Conservation (phyloP, 2,329 filamentous ascomycete species). For the Botryotinia globosa region DNA sequence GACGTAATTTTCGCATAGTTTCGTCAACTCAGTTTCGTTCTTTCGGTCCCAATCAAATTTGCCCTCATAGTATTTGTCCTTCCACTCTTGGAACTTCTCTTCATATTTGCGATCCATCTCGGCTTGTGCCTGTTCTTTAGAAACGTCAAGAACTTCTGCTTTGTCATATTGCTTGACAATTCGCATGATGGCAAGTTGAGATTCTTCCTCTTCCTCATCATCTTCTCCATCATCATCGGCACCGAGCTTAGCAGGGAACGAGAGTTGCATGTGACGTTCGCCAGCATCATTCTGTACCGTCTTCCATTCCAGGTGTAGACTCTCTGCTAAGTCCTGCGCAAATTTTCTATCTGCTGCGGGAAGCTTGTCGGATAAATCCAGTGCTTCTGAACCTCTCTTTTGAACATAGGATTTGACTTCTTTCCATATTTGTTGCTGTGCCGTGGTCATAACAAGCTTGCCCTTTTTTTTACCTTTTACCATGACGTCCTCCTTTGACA, state of each 20-base stretch:
- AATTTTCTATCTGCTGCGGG: conserved; percentile 87
- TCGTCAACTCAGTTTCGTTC: conserved; percentile 74
- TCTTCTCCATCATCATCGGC: conserved; percentile 61
- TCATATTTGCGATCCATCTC: conserved; percentile 84
- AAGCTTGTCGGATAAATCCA: conserved; percentile 74
- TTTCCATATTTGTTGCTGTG: conserved; percentile 79
- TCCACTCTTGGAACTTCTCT: conserved; percentile 87
- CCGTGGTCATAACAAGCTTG: conserved; percentile 72
- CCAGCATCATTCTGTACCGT: conserved; percentile 62
- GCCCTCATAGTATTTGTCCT: conserved; percentile 84
- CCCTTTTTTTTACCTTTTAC: conserved; percentile 59
- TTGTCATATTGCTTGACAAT: conserved; percentile 90
- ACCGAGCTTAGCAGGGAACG: conserved; percentile 49
- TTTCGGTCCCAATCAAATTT: conserved; percentile 90
- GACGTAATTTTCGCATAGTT: conserved; percentile 92
- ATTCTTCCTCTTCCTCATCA: conserved; percentile 72
- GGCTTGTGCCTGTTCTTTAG: conserved; percentile 73
- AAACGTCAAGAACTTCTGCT: conserved; percentile 78
- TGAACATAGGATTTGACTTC: conserved; percentile 80
- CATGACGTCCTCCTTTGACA: conserved; percentile 66
- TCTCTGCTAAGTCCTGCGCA: conserved; percentile 78
- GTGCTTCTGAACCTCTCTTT: conserved; percentile 58
- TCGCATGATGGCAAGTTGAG: conserved; percentile 75
- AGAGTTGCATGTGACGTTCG: conserved; percentile 63
- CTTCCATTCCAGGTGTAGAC: conserved; percentile 63